Evolutionary conservation across 306 rosid species (phyloP), one percentile per base, ranked within the genome.

Genomic region (Corylus americana): DNA sequence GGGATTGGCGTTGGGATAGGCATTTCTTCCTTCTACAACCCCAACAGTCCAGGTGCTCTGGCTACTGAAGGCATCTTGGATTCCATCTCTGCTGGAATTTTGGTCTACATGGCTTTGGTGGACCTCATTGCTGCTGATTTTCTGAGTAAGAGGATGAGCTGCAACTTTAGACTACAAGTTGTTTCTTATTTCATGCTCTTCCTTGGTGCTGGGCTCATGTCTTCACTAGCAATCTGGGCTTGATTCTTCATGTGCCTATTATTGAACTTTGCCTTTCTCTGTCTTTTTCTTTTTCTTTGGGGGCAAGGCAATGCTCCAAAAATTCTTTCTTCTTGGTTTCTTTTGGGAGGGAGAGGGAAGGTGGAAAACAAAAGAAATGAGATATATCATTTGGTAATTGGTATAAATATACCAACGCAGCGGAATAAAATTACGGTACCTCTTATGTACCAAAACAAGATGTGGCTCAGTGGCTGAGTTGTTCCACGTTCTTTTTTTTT

Each of bases 91-190:
- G 92, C 98, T 0, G 99, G 99, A 35, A 96, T 96, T 61, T 81
- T 96, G 51, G 92, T 96, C 35, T 96, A 96, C 53, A 93, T 96
- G 99, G 99, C 99, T 54, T 76, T 96, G 70, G 99, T 96, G 51
- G 99, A 96, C 71, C 82, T 96, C 3, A 93, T 96, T 78, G 98
- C 99, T 2, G 94, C 99, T 18, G 98, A 96, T 83, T 96, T 96
- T 83, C 85, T 93, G 17, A 93, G 98, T 82, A 91, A 88, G 88
- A 96, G 99, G 58, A 93, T 96, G 99, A 91, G 94, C 78, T 93
- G 99, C 80, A 93, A 96, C 81, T 96, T 96, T 61, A 90, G 98
- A 84, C 80, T 96, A 18, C 99, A 93, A 86, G 53, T 90, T 5
- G 89, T 81, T 0, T 96, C 97, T 20, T 96, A 96, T 39, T 88